Conservation (phyloP, 176 grass and related monocot genomes). For the Bromus sterilis region DNA sequence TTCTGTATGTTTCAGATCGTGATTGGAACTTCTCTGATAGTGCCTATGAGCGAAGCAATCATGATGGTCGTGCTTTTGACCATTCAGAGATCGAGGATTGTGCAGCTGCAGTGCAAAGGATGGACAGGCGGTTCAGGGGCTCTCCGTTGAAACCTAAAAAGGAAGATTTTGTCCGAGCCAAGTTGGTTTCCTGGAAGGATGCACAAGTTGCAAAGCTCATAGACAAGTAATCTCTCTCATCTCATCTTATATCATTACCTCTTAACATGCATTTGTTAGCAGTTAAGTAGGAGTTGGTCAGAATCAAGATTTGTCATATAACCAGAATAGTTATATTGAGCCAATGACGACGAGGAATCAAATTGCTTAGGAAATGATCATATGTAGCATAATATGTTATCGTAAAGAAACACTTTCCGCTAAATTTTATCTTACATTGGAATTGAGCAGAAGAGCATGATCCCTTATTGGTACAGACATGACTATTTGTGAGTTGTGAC, state of each 20-base stretch:
- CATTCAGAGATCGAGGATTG: constrained; percentile 16
- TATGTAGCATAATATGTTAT: constrained; percentile 3
- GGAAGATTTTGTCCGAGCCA: constrained; percentile 33
- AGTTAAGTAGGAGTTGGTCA: not conserved
- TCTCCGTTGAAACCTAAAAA: constrained; percentile 6
- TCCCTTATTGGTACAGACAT: not conserved
- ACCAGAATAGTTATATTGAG: not conserved
- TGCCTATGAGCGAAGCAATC: constrained; percentile 31
- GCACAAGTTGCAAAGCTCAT: constrained; percentile 50
- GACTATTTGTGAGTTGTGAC: not conserved
- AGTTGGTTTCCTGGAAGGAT: constrained; percentile 72
- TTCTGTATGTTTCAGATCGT: constrained; percentile 19
- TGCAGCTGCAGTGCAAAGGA: constrained; percentile 13
- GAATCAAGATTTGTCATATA: constrained; percentile 11
- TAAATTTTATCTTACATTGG: constrained; percentile 4
- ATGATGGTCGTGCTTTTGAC: constrained; percentile 15
- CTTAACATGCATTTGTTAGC: not conserved
- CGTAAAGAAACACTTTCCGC: not conserved
- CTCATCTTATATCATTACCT: not conserved
- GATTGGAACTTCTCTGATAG: constrained; percentile 39
- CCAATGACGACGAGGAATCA: not conserved
- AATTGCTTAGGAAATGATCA: constrained; percentile 5
- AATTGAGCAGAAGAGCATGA: not conserved
- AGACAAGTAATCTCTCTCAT: constrained; percentile 43
- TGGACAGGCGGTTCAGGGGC: constrained; percentile 15